Evolutionary conservation across 2,329 filamentous ascomycete genomes (phyloP).

Genomic region (Diaporthe sp.): DNA sequence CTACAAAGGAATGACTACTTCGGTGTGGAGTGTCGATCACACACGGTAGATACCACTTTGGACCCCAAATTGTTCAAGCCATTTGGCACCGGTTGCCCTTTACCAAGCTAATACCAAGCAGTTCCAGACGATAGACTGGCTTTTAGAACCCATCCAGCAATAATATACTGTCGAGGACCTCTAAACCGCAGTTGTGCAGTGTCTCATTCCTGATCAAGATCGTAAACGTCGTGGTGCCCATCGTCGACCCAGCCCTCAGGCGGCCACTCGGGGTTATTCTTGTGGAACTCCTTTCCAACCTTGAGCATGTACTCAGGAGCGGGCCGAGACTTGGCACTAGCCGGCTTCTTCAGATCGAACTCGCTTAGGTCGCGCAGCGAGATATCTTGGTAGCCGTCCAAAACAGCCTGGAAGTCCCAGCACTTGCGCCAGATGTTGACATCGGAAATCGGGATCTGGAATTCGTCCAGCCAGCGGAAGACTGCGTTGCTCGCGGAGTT

Average conservation of each 20-base stretch:
- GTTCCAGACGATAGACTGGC: too few species aligned
- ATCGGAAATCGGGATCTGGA: background rate
- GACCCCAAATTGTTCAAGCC: too few species aligned
- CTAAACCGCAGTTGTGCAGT: background rate
- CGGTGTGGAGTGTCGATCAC: too few species aligned
- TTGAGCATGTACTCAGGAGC: background rate
- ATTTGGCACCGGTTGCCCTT: too few species aligned
- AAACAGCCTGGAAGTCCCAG: background rate
- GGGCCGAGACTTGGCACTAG: background rate
- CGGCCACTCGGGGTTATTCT: slow-evolving; percentile 2
- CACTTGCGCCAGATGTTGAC: slow-evolving; percentile 2
- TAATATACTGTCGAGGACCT: background rate
- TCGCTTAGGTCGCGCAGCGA: background rate
- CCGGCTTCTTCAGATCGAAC: background rate
- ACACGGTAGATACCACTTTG: too few species aligned
- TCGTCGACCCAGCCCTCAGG: background rate
- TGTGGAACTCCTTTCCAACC: background rate
- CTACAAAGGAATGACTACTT: too few species aligned
- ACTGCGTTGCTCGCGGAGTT: background rate
- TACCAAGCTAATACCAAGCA: too few species aligned
- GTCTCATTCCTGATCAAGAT: background rate
- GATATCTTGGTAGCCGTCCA: background rate
- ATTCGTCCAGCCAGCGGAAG: background rate
- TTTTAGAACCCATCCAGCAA: background rate
- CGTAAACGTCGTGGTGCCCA: background rate